Conservation (phyloP, 2,329 filamentous ascomycete species). For the Curvularia eragrostidis region DNA sequence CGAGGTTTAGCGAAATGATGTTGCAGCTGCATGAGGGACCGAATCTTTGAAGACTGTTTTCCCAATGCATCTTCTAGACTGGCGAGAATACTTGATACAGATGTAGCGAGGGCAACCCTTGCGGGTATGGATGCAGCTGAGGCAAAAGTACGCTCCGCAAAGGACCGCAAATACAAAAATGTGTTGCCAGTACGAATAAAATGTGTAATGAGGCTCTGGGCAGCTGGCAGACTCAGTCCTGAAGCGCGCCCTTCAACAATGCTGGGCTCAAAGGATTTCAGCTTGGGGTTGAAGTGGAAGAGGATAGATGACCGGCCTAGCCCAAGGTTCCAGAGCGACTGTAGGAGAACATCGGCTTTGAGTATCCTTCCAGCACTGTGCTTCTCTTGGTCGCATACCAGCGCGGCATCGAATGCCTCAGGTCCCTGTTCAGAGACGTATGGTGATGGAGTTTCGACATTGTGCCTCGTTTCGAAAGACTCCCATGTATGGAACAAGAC, state of each 20-base stretch:
- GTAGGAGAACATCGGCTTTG: conserved; percentile 47
- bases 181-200: conserved; percentile 51
- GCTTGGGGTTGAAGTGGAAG: conserved; percentile 66
- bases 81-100: conserved; percentile 49
- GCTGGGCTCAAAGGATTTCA: conserved; percentile 59
- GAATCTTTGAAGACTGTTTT: conserved; percentile 30
- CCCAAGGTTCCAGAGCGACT: conserved; percentile 68
- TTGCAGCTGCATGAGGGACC: conserved; percentile 53
- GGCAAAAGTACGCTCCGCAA: conserved; percentile 47
- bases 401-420: conserved; percentile 68
- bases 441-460: conserved; percentile 53
- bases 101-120: conserved; percentile 52
- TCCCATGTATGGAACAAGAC: conserved; percentile 71
- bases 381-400: conserved; percentile 51
- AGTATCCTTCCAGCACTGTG: conserved; percentile 50
- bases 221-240: conserved; percentile 57
- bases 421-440: conserved; percentile 75
- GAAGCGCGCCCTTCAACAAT: conserved; percentile 56
- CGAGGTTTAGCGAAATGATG: conserved; percentile 52
- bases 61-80: conserved; percentile 52
- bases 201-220: conserved; percentile 61
- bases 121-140: conserved; percentile 48
- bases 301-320: conserved; percentile 76
- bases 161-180: conserved; percentile 45
- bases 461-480: conserved; percentile 60